Base-by-base conservation (phyloP, 106 monocot species). In the Chionographis japonica region DNA sequence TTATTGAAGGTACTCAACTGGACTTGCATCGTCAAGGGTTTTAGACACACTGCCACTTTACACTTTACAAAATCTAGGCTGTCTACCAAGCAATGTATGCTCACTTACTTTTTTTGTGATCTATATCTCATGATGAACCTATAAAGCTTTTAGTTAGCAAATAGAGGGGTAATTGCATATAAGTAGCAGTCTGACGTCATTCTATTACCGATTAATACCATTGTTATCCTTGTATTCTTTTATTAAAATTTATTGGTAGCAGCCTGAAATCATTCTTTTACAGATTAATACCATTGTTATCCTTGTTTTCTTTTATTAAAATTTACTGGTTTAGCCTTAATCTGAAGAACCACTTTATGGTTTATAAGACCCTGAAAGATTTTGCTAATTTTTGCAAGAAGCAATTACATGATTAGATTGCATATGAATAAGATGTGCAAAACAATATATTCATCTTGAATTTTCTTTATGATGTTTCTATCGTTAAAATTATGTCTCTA, bases 61-160 rank as follows among this genome's bases (percentile, higher is more conserved):
- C 58, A 68, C 72, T 58, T 76, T 87, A 58, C 63, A 51, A 61
- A 63, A 54, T 66, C 36, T 65, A 42, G 83, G 87, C 53, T 73
- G 83, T 60, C 79, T 87, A 56, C 87, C 87, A 66, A 73, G 54
- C 74, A 66, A 71, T 83, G 87, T 87, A 86, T 9, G 13, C 17
- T 46, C 17, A 38, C 15, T 4, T 7, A 50, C 18, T 41, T 0
- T 54, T 58, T 15, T 56, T 62, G 20, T 13, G 27, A 3, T 53
- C 27, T 68, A 14, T 46, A 46, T 46, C 46, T 46, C 27, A 46
- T 46, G 5, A 10, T 46, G 46, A 46, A 10, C 0, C 46, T 2
- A 6, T 46, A 10, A 10, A 20, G 27, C 20, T 40, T 41, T 14
- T 27, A 4, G 27, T 20, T 58, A 27, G 58, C 8, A 19, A 20